Base-by-base conservation (phyloP, 108 stramenopile genomes). In the Fistulifera pelliculosa region DNA sequence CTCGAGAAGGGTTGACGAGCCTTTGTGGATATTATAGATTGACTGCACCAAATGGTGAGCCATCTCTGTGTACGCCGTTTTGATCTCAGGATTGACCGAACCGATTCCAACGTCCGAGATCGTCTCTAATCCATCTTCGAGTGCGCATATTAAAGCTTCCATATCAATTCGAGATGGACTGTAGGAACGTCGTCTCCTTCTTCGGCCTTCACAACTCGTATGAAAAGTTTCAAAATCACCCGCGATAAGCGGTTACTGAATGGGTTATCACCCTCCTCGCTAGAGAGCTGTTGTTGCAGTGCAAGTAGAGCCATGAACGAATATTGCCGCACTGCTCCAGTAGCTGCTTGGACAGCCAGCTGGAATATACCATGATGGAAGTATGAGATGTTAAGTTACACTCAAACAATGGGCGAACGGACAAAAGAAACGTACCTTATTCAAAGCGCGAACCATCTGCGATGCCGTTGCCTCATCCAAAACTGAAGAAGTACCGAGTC, bases 121-220 rank as follows among this genome's bases (percentile, higher is more conserved):
- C 31, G 49, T 40, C 18, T 47, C 64, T 28, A 70, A 52, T 18
- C 56, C 24, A 27, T 74, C 70, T 35, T 80, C 67, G 15, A 83
- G 43, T 25, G 61, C 49, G 47, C 63, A 69, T 48, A 92, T 40
- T 23, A 87, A 49, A 15, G 69, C 55, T 54, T 84, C 77, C 45
- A 83, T 49, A 45, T 83, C 79, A 28, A 87, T 59, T 15, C 56
- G 56, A 0, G 60, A 35, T 5, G 56, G 42, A 7, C 61, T 44
- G 44, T 74, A 74, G 78, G 73, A 35, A 56, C 26, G 15, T 44
- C 38, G 39, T 18, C 43, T 23, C 7, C 19, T 21, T 45, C 44
- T 71, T 87, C 84, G 14, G 81, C 70, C 49, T 81, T 87, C 31
- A 86, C 70, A 5, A 77, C 75, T 40, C 76, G 70, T 0, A 60